Evolutionary conservation across 306 rosid genomes (phyloP), one percentile per base, ranked within the genome.

Genomic region (Potentilla sterilis): DNA sequence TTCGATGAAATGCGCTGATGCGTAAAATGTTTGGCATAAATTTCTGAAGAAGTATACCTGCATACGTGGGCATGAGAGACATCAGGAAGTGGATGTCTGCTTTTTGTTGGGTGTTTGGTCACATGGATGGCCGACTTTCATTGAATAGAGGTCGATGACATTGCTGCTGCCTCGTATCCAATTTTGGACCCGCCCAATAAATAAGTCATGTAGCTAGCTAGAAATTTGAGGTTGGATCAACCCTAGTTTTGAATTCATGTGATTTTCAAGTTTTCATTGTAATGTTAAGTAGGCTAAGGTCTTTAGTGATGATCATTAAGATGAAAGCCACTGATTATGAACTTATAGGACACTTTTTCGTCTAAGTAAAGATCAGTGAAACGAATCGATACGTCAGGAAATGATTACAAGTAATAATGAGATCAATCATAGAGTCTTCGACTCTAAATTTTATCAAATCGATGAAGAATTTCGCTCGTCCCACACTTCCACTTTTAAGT

Each of bases 41-140:
- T 28, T 61, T 24, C 3, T 18, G 9, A 18, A 44, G 12, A 44
- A n/a, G 63, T 57, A 8, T 57, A 21, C 34, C 7, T 3, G 41
- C 6, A 62, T 37, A 54, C 80, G 72, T 78, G 75, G 78, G 71
- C 22, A 10, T 43, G 48, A 69, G 16, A 58, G 46, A 70, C 80
- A 63, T 65, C 47, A 59, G 42, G 15, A 49, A 63, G 49, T 75
- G 64, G 41, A 28, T 24, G 80, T 78, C 38, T 54, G 32, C 69
- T 46, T 16, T 74, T 10, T 74, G 78, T 62, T 75, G 71, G 86
- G 55, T 44, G 72, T 64, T 64, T 58, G 69, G 55, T 82, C 83
- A 82, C 83, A 78, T 82, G 86, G 74, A 54, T 70, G 70, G 75
- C 78, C 75, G 65, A 75, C 78, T 70, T 52, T 15, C 82, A 82